These are phyloP conservation scores for Metarhizium robertsii DNA, from an alignment of 2,329 filamentous ascomycete genomes.

Conservation along the genomic window DNA sequence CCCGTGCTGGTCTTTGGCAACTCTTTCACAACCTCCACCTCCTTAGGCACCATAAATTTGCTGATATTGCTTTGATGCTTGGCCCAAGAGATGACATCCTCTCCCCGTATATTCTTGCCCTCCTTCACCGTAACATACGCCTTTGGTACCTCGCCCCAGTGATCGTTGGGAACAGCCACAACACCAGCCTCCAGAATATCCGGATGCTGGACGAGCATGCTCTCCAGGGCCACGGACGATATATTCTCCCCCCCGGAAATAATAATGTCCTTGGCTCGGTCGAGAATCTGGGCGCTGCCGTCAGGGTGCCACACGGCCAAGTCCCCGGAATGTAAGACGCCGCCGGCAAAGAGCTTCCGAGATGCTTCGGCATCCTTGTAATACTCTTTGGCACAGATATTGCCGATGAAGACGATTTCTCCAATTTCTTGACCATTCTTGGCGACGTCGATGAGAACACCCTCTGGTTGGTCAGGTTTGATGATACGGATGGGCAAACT, in stretches of 20 bases:
- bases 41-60: constrained; percentile 75
- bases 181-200: constrained; percentile 87
- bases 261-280: constrained; percentile 95
- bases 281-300: constrained; percentile 82
- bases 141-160: constrained; percentile 96
- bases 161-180: constrained; percentile 74
- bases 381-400: constrained; percentile 87
- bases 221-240: constrained; percentile 83
- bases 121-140: constrained; percentile 78
- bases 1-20: constrained; percentile 96
- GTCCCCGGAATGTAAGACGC: constrained; percentile 82
- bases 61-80: constrained; percentile 72
- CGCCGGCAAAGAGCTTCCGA: constrained; percentile 76
- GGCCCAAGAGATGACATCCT: constrained; percentile 78
- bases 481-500: constrained; percentile 74
- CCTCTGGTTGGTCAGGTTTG: constrained; percentile 64
- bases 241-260: constrained; percentile 98
- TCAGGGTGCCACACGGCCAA: constrained; percentile 89
- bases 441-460: constrained; percentile 35
- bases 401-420: constrained; percentile 72
- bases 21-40: constrained; percentile 72
- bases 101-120: constrained; percentile 36
- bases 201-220: constrained; percentile 80
- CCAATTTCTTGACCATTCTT: constrained; percentile 40
- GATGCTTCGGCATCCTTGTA: constrained; percentile 86